Percentiles rank a stretch among this genome's conserved stretches.
Evolutionary conservation across 169 alveolate genomes (phyloP).

Genomic region (Pseudocohnilembus persalinus): DNA sequence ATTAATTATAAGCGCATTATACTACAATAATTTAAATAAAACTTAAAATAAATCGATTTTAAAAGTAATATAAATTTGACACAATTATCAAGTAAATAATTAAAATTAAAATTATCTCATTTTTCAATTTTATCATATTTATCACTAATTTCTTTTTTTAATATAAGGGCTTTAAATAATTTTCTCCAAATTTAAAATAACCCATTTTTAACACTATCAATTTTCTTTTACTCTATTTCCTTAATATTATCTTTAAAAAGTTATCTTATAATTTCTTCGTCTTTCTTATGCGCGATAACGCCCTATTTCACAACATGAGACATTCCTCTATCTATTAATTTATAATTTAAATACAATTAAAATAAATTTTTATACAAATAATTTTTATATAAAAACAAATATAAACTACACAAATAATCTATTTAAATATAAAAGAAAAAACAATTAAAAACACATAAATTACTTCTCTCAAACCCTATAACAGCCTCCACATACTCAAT

Average conservation of each 20-base stretch:
- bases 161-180: constrained; percentile 10
- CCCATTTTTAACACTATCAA: constrained; percentile 13
- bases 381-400: no score
- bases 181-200: constrained; percentile 14
- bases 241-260: constrained; percentile 1
- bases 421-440: no score
- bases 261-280: constrained; percentile 16
- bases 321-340: neutral
- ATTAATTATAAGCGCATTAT: no score
- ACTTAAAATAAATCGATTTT: no score
- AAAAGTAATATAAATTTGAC: no score
- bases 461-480: constrained; percentile 8
- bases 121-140: constrained; percentile 2
- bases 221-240: neutral
- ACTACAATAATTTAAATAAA: no score
- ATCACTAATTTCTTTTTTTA: constrained; percentile 8
- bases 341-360: no score
- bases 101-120: neutral
- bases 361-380: no score
- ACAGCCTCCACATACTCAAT: constrained; percentile 24
- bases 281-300: constrained; percentile 15
- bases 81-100: no score
- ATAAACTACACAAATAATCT: no score
- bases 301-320: constrained; percentile 21
- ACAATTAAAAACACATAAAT: no score